These are phyloP conservation scores for Neurospora terricola DNA, from an alignment of 495 filamentous ascomycete genomes.

Conservation along the genomic window DNA sequence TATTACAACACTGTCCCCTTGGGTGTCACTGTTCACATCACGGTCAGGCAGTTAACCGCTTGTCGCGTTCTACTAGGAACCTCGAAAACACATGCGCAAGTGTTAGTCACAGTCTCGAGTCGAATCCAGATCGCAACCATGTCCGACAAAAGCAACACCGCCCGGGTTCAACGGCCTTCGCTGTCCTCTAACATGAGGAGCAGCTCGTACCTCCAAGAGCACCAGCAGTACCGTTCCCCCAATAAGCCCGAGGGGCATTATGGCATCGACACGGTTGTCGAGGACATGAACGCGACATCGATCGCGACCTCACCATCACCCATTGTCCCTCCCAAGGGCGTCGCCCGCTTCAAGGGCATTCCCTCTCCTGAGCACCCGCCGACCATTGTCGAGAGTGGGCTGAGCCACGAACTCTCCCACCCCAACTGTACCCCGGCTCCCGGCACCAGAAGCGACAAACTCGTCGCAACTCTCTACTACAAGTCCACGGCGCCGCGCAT, in stretches of 20 bases:
- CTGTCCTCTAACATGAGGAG: slow-evolving; percentile 46
- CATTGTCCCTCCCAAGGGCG: slow-evolving; percentile 19
- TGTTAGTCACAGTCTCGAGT: not conserved
- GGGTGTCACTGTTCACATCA: not conserved
- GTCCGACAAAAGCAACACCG: slow-evolving; percentile 23
- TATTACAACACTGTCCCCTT: not conserved
- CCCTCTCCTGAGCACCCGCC: slow-evolving; percentile 41
- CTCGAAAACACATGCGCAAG: not conserved
- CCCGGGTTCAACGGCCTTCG: slow-evolving; percentile 32
- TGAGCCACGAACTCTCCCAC: slow-evolving; percentile 47
- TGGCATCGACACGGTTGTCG: slow-evolving; percentile 45
- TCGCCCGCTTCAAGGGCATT: slow-evolving; percentile 41
- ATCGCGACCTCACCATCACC: slow-evolving; percentile 11
- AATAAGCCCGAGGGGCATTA: slow-evolving; percentile 40
- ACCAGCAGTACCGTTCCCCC: slow-evolving; percentile 64
- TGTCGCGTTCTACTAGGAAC: not conserved
- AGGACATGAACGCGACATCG: slow-evolving; percentile 28
- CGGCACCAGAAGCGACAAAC: slow-evolving; percentile 28
- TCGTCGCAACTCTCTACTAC: slow-evolving; percentile 65
- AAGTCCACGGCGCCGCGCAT: slow-evolving; percentile 35
- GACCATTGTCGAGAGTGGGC: slow-evolving; percentile 45
- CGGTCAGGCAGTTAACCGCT: not conserved
- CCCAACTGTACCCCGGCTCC: slow-evolving; percentile 41
- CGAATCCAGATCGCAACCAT: slow-evolving; percentile 14
- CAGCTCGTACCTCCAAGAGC: slow-evolving; percentile 60